Evolutionary conservation across 129 eudicot species (phyloP).

Genomic region (Escallonia herrerae): DNA sequence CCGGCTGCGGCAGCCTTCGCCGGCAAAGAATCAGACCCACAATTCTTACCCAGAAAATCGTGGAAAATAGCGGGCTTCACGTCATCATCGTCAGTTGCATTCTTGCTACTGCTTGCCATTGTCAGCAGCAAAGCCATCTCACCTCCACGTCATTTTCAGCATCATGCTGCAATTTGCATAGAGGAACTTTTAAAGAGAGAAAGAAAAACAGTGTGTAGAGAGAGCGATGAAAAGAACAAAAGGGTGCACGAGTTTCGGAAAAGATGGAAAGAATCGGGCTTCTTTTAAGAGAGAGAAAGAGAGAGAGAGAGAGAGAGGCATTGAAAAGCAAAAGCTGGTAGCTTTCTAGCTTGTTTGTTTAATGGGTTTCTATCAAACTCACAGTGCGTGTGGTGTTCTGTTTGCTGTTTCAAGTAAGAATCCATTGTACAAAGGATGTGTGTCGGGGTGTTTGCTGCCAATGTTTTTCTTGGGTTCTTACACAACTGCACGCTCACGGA

Average conservation of each 20-base stretch:
- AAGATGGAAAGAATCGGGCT: constrained; percentile 27
- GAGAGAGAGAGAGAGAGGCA: constrained; percentile 38
- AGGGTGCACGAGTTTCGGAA: constrained; percentile 41
- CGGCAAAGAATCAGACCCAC: constrained; percentile 38
- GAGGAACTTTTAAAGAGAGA: constrained; percentile 3
- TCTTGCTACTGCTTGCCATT: constrained; percentile 34
- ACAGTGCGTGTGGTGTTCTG: no score
- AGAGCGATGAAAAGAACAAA: constrained; percentile 12
- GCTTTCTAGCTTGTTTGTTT: background rate
- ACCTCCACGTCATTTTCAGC: constrained; percentile 13
- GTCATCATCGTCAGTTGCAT: constrained; percentile 28
- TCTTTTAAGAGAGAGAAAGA: background rate
- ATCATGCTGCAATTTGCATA: constrained; percentile 6
- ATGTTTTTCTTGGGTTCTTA: no score
- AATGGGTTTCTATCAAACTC: no score
- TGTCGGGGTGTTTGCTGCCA: background rate
- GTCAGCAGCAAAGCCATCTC: constrained; percentile 31
- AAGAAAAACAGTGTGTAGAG: background rate
- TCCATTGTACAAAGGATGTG: background rate
- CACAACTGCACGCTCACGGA: background rate
- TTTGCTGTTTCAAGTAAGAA: no score
- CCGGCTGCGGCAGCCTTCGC: constrained; percentile 20
- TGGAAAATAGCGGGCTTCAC: constrained; percentile 68
- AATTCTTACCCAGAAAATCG: constrained; percentile 60
- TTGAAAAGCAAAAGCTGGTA: constrained; percentile 57